These are phyloP conservation scores for Lipomyces chichibuensis DNA, from an alignment of 805 yeast genomes.

Conservation along the genomic window DNA sequence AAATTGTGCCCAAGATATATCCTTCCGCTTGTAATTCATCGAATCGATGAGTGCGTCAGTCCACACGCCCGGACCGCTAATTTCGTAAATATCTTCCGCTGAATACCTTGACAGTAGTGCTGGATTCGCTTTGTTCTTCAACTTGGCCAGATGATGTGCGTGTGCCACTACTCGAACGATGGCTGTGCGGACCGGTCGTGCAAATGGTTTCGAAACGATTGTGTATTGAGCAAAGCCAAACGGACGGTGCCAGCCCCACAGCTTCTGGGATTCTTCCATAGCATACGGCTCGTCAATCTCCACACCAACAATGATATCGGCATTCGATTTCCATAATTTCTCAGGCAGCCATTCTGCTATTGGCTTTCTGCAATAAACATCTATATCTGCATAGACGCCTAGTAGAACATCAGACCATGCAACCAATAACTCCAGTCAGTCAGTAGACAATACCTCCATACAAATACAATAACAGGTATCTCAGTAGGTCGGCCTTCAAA, in stretches of 20 bases:
- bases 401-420: background rate
- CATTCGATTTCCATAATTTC: slow-evolving; percentile 22
- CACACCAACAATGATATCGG: slow-evolving; percentile 30
- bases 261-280: slow-evolving; percentile 19
- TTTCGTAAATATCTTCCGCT: slow-evolving; percentile 26
- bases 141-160: slow-evolving; percentile 23
- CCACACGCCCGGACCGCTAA: slow-evolving; percentile 33
- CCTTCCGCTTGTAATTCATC: slow-evolving; percentile 21
- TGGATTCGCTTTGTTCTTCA: slow-evolving; percentile 10
- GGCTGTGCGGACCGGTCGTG: slow-evolving; percentile 30
- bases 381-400: slow-evolving; percentile 35
- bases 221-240: slow-evolving; percentile 28
- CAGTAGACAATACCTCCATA: slow-evolving; percentile 22
- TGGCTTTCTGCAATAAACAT: slow-evolving; percentile 35
- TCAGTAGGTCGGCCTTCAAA: slow-evolving; percentile 32
- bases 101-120: slow-evolving; percentile 14
- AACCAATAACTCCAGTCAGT: background rate
- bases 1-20: slow-evolving; percentile 30
- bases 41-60: slow-evolving; percentile 32
- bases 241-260: slow-evolving; percentile 31
- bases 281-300: slow-evolving; percentile 34
- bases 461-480: slow-evolving; percentile 33
- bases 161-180: slow-evolving; percentile 31
- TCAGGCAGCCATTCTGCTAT: slow-evolving; percentile 27
- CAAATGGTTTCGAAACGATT: slow-evolving; percentile 32